phyloP scores from a whole-genome alignment of 352 stramenopile genomes.

The Phytophthora citricola region DNA sequence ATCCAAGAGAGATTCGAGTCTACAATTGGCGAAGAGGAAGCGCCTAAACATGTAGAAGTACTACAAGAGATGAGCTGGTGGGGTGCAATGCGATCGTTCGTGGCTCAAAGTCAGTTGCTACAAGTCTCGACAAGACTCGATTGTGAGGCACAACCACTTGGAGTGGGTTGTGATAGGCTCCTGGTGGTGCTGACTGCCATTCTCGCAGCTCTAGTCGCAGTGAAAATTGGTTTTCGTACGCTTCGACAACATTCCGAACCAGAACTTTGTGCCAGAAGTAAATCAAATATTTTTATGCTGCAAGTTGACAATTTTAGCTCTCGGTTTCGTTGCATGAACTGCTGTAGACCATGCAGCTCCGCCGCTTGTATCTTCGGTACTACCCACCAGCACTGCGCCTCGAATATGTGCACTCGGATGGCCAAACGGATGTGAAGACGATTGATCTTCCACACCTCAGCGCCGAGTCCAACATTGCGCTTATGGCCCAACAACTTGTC shows the following conservation, averaged over 20 bases:
- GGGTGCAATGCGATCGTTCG: neutral
- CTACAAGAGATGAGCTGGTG: slow-evolving; percentile 9
- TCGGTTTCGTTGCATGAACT: slow-evolving; percentile 3
- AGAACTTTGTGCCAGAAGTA: too few species aligned
- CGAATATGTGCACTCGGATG: slow-evolving; percentile 61
- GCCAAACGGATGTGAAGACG: slow-evolving; percentile 55
- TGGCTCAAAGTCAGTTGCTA: neutral
- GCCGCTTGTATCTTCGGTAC: slow-evolving; percentile 74
- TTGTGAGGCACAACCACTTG: slow-evolving; percentile 5
- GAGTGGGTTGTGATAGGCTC: slow-evolving; percentile 15
- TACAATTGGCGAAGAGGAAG: slow-evolving; percentile 6
- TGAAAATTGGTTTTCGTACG: slow-evolving; percentile 7
- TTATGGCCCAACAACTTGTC: slow-evolving; percentile 57
- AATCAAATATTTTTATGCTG: slow-evolving; percentile 2
- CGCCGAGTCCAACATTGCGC: slow-evolving; percentile 70
- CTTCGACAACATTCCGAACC: neutral
- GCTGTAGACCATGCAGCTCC: slow-evolving; percentile 57
- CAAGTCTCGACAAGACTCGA: neutral
- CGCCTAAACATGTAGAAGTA: neutral
- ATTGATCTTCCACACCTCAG: slow-evolving; percentile 74
- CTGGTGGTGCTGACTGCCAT: slow-evolving; percentile 3
- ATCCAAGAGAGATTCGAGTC: neutral
- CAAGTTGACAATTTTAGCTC: slow-evolving; percentile 12
- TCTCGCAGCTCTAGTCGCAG: slow-evolving; percentile 7
- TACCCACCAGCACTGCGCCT: slow-evolving; percentile 74